Base-by-base conservation (phyloP, 371 early-diverging fungal species). In the Basidiobolus heterosporus region DNA sequence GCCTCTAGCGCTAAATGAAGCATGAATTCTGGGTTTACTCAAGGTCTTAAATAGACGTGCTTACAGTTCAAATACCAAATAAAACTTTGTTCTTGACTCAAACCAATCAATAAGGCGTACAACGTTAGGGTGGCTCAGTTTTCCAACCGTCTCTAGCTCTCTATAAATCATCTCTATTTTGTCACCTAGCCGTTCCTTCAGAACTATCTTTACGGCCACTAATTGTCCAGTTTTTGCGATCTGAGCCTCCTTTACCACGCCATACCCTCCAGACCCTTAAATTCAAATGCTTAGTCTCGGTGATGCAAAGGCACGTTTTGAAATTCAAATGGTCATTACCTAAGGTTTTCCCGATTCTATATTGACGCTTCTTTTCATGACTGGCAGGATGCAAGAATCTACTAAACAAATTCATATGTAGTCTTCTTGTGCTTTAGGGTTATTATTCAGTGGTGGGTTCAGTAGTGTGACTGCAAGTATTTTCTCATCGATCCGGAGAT, bases 61-160 rank as follows among this genome's bases (percentile, higher is more conserved):
- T 56, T 70, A 69, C 74, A 92, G 64, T 53, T 90, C 82, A 67
- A 87, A 91, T 22, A 94, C 90, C 8, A 94, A 61, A 59, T 88
- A 89, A 57, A 85, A 82, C 58, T 87, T 80, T 50, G 76, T 74
- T 55, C 76, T 76, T 45, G 55, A 55, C 51, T 67, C 67, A 44
- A 63, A 67, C 62, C 78, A 73, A 60, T 92, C 93, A 39, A 72
- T 62, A 43, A 91, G 74, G 41, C 68, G 63, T 55, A 90, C 82
- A 38, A 94, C 77, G 65, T 91, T 75, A 15, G 76, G 77, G 66
- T 94, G 92, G 38, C 75, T 48, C 21, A 86, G 51, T 30, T 65
- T 62, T 46, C 72, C 62, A 47, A 85, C 59, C 7, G 82, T 74
- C 23, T 69, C 57, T 47, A 85, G 74, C 63, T 88, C 87, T 53